Conservation (phyloP, 2,329 filamentous ascomycete species). For the Aaosphaeria arxii region DNA sequence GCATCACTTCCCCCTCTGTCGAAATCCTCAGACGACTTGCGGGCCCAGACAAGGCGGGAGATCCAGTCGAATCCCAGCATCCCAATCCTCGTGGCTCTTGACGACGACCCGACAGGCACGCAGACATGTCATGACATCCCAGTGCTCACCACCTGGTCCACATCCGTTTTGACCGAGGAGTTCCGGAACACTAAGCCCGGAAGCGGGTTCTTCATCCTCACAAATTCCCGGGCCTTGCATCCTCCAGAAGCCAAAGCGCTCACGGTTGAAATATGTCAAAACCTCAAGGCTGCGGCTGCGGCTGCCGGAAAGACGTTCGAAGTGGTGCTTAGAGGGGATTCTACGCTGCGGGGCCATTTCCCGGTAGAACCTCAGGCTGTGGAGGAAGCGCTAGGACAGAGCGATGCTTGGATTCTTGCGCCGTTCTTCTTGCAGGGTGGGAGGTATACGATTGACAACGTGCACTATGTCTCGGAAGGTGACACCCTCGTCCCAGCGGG, state of each 20-base stretch:
- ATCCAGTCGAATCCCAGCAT: conserved; percentile 16
- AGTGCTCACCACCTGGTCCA: conserved; percentile 55
- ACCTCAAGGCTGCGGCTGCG: conserved; percentile 46
- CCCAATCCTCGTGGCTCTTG: conserved; percentile 40
- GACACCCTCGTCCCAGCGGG: conserved; percentile 50
- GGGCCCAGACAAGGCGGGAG: conserved; percentile 15
- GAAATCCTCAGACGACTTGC: conserved; percentile 13
- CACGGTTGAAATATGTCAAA: conserved; percentile 51
- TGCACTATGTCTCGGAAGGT: conserved; percentile 58
- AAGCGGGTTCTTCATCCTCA: conserved; percentile 59
- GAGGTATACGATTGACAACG: conserved; percentile 54
- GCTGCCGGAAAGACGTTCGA: conserved; percentile 45
- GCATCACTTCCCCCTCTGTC: conserved; percentile 12
- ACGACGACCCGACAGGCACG: conserved; percentile 60
- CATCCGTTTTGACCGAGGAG: conserved; percentile 43
- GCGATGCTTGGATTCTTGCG: conserved; percentile 54
- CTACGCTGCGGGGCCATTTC: conserved; percentile 57
- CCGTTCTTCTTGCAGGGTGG: conserved; percentile 61
- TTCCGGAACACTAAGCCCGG: conserved; percentile 37
- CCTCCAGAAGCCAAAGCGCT: conserved; percentile 47
- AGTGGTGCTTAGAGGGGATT: conserved; percentile 57
- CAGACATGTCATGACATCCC: conserved; percentile 59
- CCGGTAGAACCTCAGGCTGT: conserved; percentile 54
- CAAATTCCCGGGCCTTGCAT: conserved; percentile 57
- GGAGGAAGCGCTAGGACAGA: conserved; percentile 48